Conservation (phyloP, 2,329 filamentous ascomycete genomes). For the Pseudonectria buxi region DNA sequence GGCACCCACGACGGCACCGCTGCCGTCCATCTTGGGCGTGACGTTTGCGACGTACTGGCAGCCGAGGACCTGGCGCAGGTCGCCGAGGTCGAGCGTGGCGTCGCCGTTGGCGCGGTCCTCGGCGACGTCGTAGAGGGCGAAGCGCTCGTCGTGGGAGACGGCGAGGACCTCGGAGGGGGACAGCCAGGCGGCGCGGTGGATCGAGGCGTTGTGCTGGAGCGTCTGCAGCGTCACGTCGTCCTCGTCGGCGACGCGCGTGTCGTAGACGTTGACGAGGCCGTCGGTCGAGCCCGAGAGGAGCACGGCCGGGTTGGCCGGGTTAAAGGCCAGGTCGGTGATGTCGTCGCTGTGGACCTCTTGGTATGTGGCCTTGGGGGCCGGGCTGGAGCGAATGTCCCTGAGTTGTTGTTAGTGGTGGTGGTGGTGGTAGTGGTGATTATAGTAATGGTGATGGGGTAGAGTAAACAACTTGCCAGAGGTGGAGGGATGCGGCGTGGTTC, state of each 20-base stretch:
- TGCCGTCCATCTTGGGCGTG: conserved; percentile 50
- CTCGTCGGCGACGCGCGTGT: conserved; percentile 63
- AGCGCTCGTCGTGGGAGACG: conserved; percentile 70
- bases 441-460: background rate
- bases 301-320: conserved; percentile 52
- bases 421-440: background rate
- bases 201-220: conserved; percentile 68
- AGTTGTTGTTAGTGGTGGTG: conserved; percentile 19
- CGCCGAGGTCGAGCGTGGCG: conserved; percentile 55
- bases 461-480: conserved; percentile 47
- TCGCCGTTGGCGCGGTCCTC: conserved; percentile 56
- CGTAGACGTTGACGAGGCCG: conserved; percentile 70
- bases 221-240: conserved; percentile 73
- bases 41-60: conserved; percentile 72
- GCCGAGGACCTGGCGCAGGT: conserved; percentile 56
- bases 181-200: conserved; percentile 70
- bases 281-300: conserved; percentile 75
- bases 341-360: conserved; percentile 63
- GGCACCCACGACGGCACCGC: conserved; percentile 54
- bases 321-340: conserved; percentile 53
- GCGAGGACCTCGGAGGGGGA: conserved; percentile 58
- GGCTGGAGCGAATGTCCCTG: conserved; percentile 52
- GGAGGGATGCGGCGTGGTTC: conserved; percentile 54
- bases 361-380: conserved; percentile 46
- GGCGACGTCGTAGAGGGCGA: conserved; percentile 65